Base-by-base conservation (phyloP, 1,284 basidiomycete species). In the Melampsora americana region DNA sequence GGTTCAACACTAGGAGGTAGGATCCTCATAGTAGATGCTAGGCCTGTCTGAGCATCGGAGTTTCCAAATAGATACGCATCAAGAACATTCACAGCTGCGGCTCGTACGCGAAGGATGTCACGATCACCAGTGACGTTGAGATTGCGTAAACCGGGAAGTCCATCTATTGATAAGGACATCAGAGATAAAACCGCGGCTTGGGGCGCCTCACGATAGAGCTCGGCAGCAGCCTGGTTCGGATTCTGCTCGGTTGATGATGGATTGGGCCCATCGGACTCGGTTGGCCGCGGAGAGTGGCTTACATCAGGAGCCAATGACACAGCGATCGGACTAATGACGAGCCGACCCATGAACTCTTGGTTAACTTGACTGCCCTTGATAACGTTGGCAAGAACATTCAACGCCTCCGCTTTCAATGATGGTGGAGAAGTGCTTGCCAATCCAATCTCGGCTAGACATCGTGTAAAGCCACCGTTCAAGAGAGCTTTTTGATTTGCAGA, bases 341-440 rank as follows among this genome's bases (percentile, higher is more conserved):
- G 80, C 0, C 80, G 79, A 0, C 83, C 82, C 7, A 88, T 80
- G n/a, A 86, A 82, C 53, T 84, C 82, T 80, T 87, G 86, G 78
- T 87, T 87, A 11, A 81, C 80, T 0, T 82, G 79, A 0, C 85
- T 86, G 20, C 83, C 81, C 30, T 83, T 79, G 56, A 86, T 80
- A 69, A 86, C 84, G 14, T 85, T 89, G 9, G 92, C 91, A n/a
- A 92, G 85, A 0, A 89, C 85, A 83, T 95, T 93, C 78, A 92
- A 88, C 1, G 89, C 88, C 66, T 93, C 91, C 0, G 89, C 90
- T 85, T 99, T 98, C 77, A 99, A 84, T 5, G 86, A 80, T 16
- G 90, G 89, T 0, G 96, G 95, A 0, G 92, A 92, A 81, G 98
- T 96, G 39, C 93, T 95, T 3, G 93, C 91, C 28, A 99, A 86